Evolutionary conservation across 345 rosid species (phyloP), one percentile per base, ranked within the genome.

Genomic region (Euclidium syriacum): DNA sequence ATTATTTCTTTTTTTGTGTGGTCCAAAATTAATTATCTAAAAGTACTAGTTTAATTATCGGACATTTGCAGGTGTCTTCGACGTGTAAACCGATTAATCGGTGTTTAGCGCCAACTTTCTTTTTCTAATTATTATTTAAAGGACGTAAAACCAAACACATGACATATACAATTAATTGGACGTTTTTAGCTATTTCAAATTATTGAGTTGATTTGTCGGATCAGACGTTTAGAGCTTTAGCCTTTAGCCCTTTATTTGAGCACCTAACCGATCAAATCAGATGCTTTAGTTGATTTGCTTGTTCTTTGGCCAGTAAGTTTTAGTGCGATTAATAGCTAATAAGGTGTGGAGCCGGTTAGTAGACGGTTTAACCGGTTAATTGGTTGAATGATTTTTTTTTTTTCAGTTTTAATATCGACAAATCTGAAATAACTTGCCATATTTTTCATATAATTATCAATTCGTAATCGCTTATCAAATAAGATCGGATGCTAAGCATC

Each of bases 41-140:
- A 5, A 11, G 22, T 29, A 5, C 34, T 34, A 17, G 34, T 32
- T 61, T 27, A 7, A 46, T 38, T 20, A 29, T 58, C 27, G 51
- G 27, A 17, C 42, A 39, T 49, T 32, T 41, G 44, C 40, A 22
- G 66, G 60, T 40, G 65, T 23, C 50, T 49, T 38, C 58, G n/a
- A n/a, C n/a, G n/a, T n/a, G n/a, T n/a, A n/a, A n/a, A n/a, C n/a
- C n/a, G n/a, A n/a, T n/a, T n/a, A n/a, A n/a, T n/a, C n/a, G n/a
- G n/a, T 62, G 15, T 38, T 49, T 26, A n/a, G 11, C 6, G 34
- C 38, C 48, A 50, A 25, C 16, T 9, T 4, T 35, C n/a, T 48
- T 42, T 20, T 25, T 25, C 7, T 25, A 6, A 1, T 10, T 7
- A 12, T 0, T 19, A 19, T 2, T 9, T 3, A 10, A 10, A 10